phyloP scores from a whole-genome alignment of 2,329 filamentous ascomycete species.

The Venturia aucupariae region DNA sequence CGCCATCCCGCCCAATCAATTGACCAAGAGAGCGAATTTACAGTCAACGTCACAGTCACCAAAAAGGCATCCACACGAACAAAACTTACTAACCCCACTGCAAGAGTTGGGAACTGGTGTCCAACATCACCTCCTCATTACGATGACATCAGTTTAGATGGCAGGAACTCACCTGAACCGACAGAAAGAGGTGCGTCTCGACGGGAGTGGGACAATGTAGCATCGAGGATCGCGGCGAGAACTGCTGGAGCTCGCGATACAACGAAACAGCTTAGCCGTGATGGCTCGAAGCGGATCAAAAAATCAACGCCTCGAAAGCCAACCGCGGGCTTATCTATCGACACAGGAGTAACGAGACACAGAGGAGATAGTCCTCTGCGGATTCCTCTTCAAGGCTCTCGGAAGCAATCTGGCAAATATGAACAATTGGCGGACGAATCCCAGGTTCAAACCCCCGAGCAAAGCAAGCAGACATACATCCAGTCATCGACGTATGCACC shows the following conservation, averaged over 20 bases:
- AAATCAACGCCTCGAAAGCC: slow-evolving; percentile 51
- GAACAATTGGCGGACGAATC: slow-evolving; percentile 10
- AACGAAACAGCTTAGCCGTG: neutral
- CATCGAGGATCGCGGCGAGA: slow-evolving; percentile 5
- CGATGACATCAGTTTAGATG: neutral
- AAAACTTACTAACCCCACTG: neutral
- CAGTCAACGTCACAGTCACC: slow-evolving; percentile 10
- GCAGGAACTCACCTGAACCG: neutral
- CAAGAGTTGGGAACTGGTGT: neutral
- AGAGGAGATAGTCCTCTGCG: neutral
- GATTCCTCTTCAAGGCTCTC: neutral
- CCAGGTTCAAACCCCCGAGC: neutral
- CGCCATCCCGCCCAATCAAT: neutral
- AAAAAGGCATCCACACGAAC: slow-evolving; percentile 5
- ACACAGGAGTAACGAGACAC: slow-evolving; percentile 10
- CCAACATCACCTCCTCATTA: neutral
- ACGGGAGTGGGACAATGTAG: slow-evolving; percentile 11
- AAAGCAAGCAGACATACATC: neutral
- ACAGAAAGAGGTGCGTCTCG: neutral
- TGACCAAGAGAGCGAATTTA: slow-evolving; percentile 3
- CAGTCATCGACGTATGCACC: neutral
- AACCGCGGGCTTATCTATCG: slow-evolving; percentile 10
- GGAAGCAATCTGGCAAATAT: slow-evolving; percentile 8
- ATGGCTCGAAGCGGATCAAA: slow-evolving; percentile 61
- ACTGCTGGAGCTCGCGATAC: slow-evolving; percentile 4